Base-by-base conservation (phyloP, 2,329 filamentous ascomycete species). In the Emergomyces pasteurianus region DNA sequence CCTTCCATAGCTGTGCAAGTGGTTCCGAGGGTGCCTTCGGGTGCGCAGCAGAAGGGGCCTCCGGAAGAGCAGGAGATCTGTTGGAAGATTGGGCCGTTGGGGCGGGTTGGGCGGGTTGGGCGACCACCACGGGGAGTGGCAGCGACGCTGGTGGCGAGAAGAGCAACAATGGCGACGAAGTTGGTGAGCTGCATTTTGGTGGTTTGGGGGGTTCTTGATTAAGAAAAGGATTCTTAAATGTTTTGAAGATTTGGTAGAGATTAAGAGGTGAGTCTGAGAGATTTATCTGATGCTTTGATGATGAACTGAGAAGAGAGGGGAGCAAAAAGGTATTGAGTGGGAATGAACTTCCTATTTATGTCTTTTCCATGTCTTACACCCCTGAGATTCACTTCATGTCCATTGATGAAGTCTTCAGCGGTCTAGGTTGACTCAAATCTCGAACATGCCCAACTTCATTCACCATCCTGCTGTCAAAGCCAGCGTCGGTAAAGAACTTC, bases 181-280 rank as follows among this genome's bases (percentile, higher is more conserved):
- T 61, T 63, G 62, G 56, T 60, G 62, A 63, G 60, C 59, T 63
- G 62, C 62, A 63, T 63, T 52, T 63, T 63, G 60, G 47, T 58
- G 56, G 56, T 59, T 61, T 60, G 49, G 23, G 52, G 52, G 34
- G 47, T 40, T 28, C 23, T 28, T 49, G 47, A 55, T 59, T 59
- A 59, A 63, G 56, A 62, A 57, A 58, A 36, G 26, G 10, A 34
- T 43, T 57, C 55, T 46, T 57, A 31, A 57, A 42, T 31, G 43
- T 28, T 26, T 46, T 60, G 36, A 38, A 53, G 46, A 53, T 46
- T 43, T 21, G 40, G 18, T 47, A 42, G 9, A 8, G 53, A 31
- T 56, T 42, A 40, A 4, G 18, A 26, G 42, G 34, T 60, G 43
- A 50, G 56, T 36, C 12, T 58, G 31, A 46, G 23, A 53, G 18